These are phyloP conservation scores for Scedosporium boydii DNA, from an alignment of 2,329 filamentous ascomycete genomes.

Conservation along the genomic window DNA sequence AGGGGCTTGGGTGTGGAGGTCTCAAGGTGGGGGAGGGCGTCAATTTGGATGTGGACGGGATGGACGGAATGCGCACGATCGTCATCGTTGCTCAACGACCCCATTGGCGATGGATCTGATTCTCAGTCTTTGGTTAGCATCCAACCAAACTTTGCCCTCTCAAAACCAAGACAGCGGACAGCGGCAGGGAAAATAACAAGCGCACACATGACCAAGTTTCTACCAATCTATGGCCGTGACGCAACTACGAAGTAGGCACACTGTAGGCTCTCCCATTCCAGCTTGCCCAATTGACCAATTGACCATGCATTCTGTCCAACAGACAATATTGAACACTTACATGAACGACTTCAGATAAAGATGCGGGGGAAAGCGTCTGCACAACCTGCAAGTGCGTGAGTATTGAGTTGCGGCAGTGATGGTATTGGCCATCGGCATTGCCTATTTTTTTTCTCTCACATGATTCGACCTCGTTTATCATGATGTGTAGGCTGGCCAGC, in stretches of 20 bases:
- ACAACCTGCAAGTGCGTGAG: background rate
- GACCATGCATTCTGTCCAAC: background rate
- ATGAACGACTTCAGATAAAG: background rate
- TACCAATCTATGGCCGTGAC: background rate
- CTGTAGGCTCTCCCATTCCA: background rate
- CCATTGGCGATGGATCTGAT: background rate
- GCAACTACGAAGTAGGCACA: background rate
- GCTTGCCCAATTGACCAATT: background rate
- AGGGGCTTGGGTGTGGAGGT: background rate
- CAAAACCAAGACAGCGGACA: background rate
- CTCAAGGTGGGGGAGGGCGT: background rate
- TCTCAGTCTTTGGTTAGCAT: background rate
- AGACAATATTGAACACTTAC: background rate
- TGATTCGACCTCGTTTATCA: background rate
- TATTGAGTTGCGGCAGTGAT: background rate
- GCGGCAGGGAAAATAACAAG: background rate
- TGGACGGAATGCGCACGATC: background rate
- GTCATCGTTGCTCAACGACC: background rate
- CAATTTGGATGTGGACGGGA: background rate
- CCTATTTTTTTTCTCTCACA: background rate
- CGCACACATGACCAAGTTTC: constrained; percentile 1
- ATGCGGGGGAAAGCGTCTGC: background rate
- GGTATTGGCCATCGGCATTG: background rate
- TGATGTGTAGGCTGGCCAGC: no score
- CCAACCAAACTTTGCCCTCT: background rate